These are phyloP conservation scores for Ganoderma boninense DNA, from an alignment of 1,284 basidiomycete species.

Conservation along the genomic window DNA sequence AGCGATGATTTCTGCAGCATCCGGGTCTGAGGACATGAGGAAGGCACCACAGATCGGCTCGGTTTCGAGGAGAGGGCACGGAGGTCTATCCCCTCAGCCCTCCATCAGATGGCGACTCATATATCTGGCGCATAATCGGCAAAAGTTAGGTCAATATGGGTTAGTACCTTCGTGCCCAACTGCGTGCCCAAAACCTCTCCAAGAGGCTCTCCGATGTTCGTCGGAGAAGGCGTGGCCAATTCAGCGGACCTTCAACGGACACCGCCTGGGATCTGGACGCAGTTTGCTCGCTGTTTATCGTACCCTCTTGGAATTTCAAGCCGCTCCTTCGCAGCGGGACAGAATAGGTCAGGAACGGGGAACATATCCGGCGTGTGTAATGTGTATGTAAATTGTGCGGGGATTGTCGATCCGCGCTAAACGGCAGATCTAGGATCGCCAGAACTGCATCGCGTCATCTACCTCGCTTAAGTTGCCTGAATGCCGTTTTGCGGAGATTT, in stretches of 20 bases:
- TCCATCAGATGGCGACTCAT: background rate
- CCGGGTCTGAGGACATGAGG: constrained; percentile 6
- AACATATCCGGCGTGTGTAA: background rate
- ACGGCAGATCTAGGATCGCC: background rate
- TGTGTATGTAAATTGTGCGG: background rate
- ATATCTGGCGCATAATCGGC: background rate
- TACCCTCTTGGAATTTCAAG: background rate
- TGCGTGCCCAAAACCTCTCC: background rate
- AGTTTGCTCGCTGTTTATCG: background rate
- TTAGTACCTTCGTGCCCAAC: background rate
- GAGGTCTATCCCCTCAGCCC: background rate
- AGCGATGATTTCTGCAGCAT: constrained; percentile 8
- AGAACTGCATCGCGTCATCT: background rate
- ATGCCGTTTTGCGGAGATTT: background rate
- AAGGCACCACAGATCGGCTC: background rate
- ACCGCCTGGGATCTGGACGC: background rate
- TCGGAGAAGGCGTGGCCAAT: background rate
- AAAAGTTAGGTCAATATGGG: background rate
- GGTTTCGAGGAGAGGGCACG: background rate
- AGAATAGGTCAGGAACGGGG: background rate
- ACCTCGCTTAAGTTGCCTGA: background rate
- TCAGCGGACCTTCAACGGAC: background rate
- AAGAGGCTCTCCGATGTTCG: background rate
- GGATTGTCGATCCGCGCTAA: background rate
- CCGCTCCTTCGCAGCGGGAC: background rate